phyloP scores from a whole-genome alignment of 192 early-diverging fungal species.

The Backusella sp. region DNA sequence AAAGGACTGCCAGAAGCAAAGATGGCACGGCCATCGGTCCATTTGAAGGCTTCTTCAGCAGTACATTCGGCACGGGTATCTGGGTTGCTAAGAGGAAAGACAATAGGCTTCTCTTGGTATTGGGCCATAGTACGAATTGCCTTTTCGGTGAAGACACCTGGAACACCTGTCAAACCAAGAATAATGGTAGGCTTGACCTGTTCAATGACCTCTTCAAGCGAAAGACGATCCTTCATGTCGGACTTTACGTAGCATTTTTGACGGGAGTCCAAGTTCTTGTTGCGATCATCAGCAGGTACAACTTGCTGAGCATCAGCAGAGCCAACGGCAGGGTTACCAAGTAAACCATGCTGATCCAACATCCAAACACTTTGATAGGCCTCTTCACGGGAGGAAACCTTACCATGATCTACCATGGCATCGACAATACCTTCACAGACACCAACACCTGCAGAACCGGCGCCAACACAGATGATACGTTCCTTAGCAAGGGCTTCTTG shows the following conservation, averaged over 20 bases:
- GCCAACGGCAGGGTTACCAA: conserved; percentile 41
- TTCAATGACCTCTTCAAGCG: conserved; percentile 49
- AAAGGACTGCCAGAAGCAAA: conserved; percentile 57
- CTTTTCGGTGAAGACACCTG: conserved; percentile 51
- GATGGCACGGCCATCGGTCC: conserved; percentile 53
- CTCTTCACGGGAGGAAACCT: conserved; percentile 42
- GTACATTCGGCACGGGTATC: conserved; percentile 53
- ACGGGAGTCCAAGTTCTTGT: conserved; percentile 43
- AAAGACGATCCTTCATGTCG: conserved; percentile 46
- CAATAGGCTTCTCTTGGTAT: conserved; percentile 45
- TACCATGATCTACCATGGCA: conserved; percentile 37
- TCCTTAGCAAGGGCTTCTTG: conserved; percentile 24
- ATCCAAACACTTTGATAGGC: conserved; percentile 54
- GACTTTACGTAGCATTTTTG: conserved; percentile 47
- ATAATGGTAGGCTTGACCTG: conserved; percentile 50
- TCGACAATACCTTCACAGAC: conserved; percentile 39
- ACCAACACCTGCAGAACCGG: conserved; percentile 40
- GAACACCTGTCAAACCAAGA: conserved; percentile 48
- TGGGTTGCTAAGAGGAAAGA: conserved; percentile 55
- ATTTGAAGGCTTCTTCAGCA: conserved; percentile 54
- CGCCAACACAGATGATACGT: conserved; percentile 35
- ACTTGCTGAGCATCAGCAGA: conserved; percentile 23
- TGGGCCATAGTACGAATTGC: conserved; percentile 54
- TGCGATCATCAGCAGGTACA: neutral
- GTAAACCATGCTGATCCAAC: conserved; percentile 50